These are phyloP conservation scores for Aspergillus neoniger DNA, from an alignment of 2,329 filamentous ascomycete species.

Conservation along the genomic window DNA sequence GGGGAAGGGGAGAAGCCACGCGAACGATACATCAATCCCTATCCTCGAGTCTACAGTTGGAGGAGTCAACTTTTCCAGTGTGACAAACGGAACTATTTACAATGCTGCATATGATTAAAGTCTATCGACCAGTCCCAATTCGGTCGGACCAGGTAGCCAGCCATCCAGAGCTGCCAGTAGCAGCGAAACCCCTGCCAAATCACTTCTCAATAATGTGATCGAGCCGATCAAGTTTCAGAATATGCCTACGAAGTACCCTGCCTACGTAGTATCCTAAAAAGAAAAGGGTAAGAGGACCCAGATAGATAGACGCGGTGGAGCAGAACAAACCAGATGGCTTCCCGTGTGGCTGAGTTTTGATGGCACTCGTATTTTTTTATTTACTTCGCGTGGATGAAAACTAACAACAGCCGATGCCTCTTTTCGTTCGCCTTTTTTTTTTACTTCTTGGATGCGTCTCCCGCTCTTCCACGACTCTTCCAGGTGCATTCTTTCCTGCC, in stretches of 20 bases:
- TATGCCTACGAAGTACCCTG: neutral
- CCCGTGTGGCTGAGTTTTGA: constrained; percentile 16
- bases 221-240: neutral
- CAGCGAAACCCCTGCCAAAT: neutral
- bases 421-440: neutral
- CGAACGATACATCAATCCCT: constrained; percentile 14
- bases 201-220: constrained; percentile 1
- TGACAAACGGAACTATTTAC: constrained; percentile 12
- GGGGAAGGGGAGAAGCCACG: neutral
- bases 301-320: constrained; percentile 6
- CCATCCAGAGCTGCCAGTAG: neutral
- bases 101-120: constrained; percentile 16
- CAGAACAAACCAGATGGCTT: constrained; percentile 2
- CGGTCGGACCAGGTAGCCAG: constrained; percentile 12
- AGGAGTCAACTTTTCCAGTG: neutral
- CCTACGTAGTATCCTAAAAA: neutral
- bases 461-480: constrained; percentile 29
- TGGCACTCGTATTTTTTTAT: constrained; percentile 10
- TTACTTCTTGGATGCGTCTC: neutral
- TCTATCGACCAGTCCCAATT: constrained; percentile 4
- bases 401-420: neutral
- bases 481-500: constrained; percentile 26
- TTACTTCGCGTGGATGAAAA: neutral
- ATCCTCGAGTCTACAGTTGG: constrained; percentile 11
- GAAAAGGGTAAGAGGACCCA: neutral